Base-by-base conservation (phyloP, 441 rosid genomes). In the Populus hybrid region DNA sequence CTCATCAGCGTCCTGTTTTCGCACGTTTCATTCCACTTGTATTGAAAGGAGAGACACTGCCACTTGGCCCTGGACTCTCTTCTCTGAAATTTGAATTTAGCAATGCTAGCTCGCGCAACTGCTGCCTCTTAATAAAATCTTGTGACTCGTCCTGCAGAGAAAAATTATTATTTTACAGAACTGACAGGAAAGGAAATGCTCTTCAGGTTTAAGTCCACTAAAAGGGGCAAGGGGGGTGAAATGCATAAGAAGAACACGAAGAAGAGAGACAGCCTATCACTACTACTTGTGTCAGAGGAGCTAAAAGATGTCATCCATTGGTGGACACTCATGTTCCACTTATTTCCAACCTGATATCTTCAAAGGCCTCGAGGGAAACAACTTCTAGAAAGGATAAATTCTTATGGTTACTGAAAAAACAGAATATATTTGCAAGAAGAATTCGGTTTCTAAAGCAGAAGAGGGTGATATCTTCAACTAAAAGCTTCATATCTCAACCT, bases 21-120 rank as follows among this genome's bases (percentile, higher is more conserved):
- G 97, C 96, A 28, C 99, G 98, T 85, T 95, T 95, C 94, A 94
- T 91, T 75, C 98, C 91, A 67, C 94, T 91, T 23, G 98, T 90
- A 77, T 90, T 95, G 90, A 95, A 95, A 10, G 98, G 98, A 40
- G 99, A 93, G 71, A 92, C 83, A 36, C 94, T 92, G 36, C 94
- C 95, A 7, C 95, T 95, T 0, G 98, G 99, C 18, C 97, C 97
- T 0, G 99, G 98, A 81, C 97, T 91, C 64, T 94, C 97, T 88
- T 95, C 99, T 86, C 97, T 88, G 86, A 90, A 84, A 86, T 86
- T 95, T 8, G 98, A 94, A 75, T 95, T 95, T 74, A 95, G 78
- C 88, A 95, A 69, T 0, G 99, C 98, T 16, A 95, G 87, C 82
- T 95, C 99, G 30, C 97, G 92, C 82, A 94, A 67, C 84, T 95